phyloP scores from a whole-genome alignment of 192 early-diverging fungal genomes.

The Obelidium mucronatum region DNA sequence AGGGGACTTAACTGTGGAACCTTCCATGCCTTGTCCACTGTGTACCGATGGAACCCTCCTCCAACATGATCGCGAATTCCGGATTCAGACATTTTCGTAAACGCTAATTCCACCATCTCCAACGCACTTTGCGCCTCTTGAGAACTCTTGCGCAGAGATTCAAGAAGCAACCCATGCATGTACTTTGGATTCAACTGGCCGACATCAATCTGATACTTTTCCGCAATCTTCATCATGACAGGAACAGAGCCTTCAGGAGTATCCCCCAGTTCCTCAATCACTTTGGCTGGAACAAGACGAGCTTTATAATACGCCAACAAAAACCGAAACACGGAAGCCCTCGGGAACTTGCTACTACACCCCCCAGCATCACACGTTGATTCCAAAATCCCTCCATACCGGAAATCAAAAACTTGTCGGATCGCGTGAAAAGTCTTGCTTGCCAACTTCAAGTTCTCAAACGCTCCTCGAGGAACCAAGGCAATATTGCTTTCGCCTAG shows the following conservation, averaged over 20 bases:
- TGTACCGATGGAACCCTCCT: constrained; percentile 49
- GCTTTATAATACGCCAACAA: constrained; percentile 42
- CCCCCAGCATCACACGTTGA: too few relatives aligned
- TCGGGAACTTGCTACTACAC: background rate
- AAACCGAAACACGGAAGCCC: constrained; percentile 5
- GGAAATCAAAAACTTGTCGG: constrained; percentile 34
- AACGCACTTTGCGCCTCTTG: constrained; percentile 29
- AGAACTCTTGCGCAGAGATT: constrained; percentile 11
- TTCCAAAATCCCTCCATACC: constrained; percentile 43
- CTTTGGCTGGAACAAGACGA: constrained; percentile 58
- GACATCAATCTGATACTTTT: constrained; percentile 23
- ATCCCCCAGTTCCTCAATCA: constrained; percentile 69
- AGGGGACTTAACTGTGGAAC: constrained; percentile 56
- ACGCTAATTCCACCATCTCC: constrained; percentile 45
- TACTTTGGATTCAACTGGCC: background rate
- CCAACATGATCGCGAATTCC: constrained; percentile 56
- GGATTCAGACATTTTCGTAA: constrained; percentile 37
- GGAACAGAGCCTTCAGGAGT: constrained; percentile 43
- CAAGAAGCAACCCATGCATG: background rate
- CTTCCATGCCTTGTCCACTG: constrained; percentile 56
- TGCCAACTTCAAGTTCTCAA: constrained; percentile 1
- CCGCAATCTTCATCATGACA: constrained; percentile 32
- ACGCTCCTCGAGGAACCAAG: constrained; percentile 24
- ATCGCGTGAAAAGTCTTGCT: constrained; percentile 26
- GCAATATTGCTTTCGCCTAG: constrained; percentile 7